Base-by-base conservation (phyloP, 2,329 filamentous ascomycete species). In the Falciphora oryzae region DNA sequence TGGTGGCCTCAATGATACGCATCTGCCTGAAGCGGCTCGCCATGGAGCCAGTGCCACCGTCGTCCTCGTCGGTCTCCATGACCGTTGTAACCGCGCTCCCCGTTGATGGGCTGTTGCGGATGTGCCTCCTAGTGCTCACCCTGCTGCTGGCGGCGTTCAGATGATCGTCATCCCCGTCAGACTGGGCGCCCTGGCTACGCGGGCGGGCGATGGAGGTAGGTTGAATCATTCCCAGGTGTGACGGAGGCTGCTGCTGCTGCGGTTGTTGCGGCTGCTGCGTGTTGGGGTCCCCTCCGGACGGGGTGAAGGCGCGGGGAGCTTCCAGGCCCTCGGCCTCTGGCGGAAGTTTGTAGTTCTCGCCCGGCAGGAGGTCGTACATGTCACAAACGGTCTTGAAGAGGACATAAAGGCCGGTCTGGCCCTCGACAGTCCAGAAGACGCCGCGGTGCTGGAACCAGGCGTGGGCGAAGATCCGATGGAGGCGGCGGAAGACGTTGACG, bases 381-480 rank as follows among this genome's bases (percentile, higher is more conserved):
- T 99, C 95, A 76, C 94, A 98, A 28, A 98, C 93, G 0, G 90
- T 95, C 82, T 97, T 98, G 83, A 98, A 99, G 72, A 99, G 89
- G 65, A 96, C 86, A 75, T 99, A 99, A 14, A 99, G 80, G 0
- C 95, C 95, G n/a, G 92, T 92, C 74, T 93, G 87, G 13, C 86
- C 86, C 78, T 99, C 95, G 1, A 98, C 89, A 57, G 91, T 88
- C 93, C 94, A 98, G 76, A 98, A 99, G 63, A 97, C 92, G 64
- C 90, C 90, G 59, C 93, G 87, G 76, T 99, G 95, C 78, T 97
- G 93, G 76, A 97, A 99, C 95, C 95, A 99, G 10, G 95, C 95
- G 75, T 99, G 95, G 60, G 95, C 95, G 74, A 98, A 99, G 77
- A 99, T 98, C 66, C 95, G 87, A 76, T 99, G 96, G 62, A 98